Base-by-base conservation (phyloP, 2,329 filamentous ascomycete species). In the Aspergillus eucalypticola region DNA sequence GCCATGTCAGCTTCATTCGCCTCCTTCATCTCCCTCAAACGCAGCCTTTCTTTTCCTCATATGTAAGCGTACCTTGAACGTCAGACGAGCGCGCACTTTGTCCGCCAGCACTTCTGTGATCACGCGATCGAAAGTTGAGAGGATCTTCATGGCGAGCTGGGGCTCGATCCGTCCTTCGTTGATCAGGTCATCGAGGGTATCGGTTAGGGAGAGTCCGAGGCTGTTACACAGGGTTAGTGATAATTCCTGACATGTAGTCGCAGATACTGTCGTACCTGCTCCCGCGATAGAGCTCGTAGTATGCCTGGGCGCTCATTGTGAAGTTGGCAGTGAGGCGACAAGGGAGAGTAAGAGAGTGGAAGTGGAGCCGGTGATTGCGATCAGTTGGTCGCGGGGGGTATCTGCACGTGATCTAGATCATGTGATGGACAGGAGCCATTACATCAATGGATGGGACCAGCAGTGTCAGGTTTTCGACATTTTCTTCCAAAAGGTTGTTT, bases 81-180 rank as follows among this genome's bases (percentile, higher is more conserved):
- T 91, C 75, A 98, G 80, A 53, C 94, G 87, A 23, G 91, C 87
- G 80, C 96, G 96, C 69, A 99, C 95, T 74, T 91, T 95, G 58
- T 96, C 93, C 62, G 92, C 90, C 39, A 99, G 82, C 19, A 94
- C 90, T 72, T 97, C 92, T 15, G 95, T 91, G 58, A 99, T 92
- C 48, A 91, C 89, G 70, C 92, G 90, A 79, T 99, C 95, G 77
- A 98, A 99, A 80, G 96, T 96, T 68, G 88, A 88, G 63, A 99
- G 86, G 66, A 99, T 96, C 84, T 96, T 96, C 92, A 99, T 98
- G 54, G 95, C 95, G 48, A 99, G 87, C 81, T 99, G 95, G 27
- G 95, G 95, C 79, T 98, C 94, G 80, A 99, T 98, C 67, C 91
- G 91, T 72, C 92, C 89, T 68, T 94, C 90, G 75, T 91, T 94